Conservation (phyloP, 2,329 filamentous ascomycete species). For the Delphinella strobiligena region DNA sequence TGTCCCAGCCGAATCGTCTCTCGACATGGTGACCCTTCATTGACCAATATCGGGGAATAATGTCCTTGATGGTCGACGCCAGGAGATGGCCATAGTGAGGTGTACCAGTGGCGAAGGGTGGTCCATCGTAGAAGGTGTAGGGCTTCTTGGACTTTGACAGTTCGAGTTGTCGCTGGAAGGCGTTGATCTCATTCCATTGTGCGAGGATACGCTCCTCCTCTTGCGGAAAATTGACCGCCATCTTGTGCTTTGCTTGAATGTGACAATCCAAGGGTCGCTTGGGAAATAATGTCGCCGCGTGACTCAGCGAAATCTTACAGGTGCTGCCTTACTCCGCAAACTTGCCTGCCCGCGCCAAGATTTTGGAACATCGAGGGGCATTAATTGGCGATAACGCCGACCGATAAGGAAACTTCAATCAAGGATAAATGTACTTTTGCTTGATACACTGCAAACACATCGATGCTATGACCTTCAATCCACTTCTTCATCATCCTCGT, state of each 20-base stretch:
- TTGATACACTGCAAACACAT: too few species aligned
- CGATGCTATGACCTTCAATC: too few species aligned
- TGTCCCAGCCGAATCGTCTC: conserved; percentile 89
- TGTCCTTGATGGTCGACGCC: conserved; percentile 92
- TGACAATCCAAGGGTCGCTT: too few species aligned
- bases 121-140: conserved; percentile 86
- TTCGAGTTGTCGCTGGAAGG: conserved; percentile 79
- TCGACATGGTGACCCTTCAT: conserved; percentile 94
- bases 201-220: conserved; percentile 78
- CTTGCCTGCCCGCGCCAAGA: too few species aligned
- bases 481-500: background rate
- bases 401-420: too few species aligned
- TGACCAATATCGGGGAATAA: conserved; percentile 91
- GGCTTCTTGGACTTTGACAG: conserved; percentile 70
- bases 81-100: conserved; percentile 67
- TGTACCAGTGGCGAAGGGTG: conserved; percentile 42
- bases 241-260: too few species aligned
- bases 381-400: too few species aligned
- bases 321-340: too few species aligned
- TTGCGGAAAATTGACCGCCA: conserved; percentile 87
- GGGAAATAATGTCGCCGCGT: too few species aligned
- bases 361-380: too few species aligned
- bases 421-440: too few species aligned
- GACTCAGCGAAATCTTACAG: too few species aligned
- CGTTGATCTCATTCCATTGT: conserved; percentile 83